Evolutionary conservation across 1,139 yeast species (phyloP), one percentile per base, ranked within the genome.

Genomic region (Blastobotrys illinoisensis): DNA sequence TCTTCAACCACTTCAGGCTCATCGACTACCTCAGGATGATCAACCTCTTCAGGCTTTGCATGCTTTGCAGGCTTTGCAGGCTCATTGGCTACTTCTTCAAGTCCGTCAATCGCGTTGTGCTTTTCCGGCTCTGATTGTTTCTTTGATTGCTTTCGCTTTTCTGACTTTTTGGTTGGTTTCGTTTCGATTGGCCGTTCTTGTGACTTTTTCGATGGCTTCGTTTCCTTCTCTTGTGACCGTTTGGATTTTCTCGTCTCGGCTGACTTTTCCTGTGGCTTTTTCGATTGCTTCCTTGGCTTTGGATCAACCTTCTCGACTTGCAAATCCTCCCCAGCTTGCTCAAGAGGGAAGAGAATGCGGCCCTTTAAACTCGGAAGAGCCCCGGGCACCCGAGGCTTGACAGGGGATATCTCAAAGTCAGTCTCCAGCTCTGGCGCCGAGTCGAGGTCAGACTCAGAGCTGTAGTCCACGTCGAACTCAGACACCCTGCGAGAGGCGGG

Each of bases 61-160:
- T n/a, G n/a, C n/a, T n/a, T n/a, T n/a, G n/a, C n/a, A n/a, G n/a
- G n/a, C n/a, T n/a, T n/a, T n/a, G 59, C 46, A 23, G 24, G 24
- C 24, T 23, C 5, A 60, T 61, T 47, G 58, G 62, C 45, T 61
- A 23, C 64, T n/a, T 50, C 57, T 20, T 54, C 44, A 18, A 47
- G 50, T 9, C 50, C 52, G 26, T 56, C 52, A 3, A 9, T 46
- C 24, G n/a, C 40, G 5, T 47, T 14, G 11, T 16, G 13, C 18
- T 36, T 23, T 11, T 20, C 44, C 44, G 11, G 9, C 11, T 26
- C 9, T 21, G 23, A 21, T n/a, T n/a, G n/a, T n/a, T n/a, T n/a
- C 23, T 21, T 21, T 4, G 23, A 26, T 11, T 26, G 9, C 9
- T 26, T 26, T 3, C 32, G 32, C 32, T 26, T 26, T 26, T 26